These are phyloP conservation scores for Amanita inopinata DNA, from an alignment of 768 basidiomycete species.

Conservation along the genomic window DNA sequence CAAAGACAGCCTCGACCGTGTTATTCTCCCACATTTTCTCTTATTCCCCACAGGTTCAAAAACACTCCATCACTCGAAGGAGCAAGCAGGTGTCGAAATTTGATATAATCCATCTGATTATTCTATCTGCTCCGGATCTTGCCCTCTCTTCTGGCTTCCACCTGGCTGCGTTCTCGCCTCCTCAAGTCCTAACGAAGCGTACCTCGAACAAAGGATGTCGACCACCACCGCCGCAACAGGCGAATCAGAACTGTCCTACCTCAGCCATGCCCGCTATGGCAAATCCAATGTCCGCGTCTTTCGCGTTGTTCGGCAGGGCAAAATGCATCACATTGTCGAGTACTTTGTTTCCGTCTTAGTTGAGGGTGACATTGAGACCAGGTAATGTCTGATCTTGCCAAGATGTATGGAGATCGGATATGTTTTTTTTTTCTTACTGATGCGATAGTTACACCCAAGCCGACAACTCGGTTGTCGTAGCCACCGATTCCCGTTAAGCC, in stretches of 20 bases:
- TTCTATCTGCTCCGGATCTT: too few relatives aligned
- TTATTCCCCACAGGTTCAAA: too few relatives aligned
- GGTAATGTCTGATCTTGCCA: conserved; percentile 26
- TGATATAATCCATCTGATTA: too few relatives aligned
- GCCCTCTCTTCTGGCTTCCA: too few relatives aligned
- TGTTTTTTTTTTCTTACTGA: neutral
- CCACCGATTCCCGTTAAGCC: conserved; percentile 81
- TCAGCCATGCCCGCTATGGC: conserved; percentile 59
- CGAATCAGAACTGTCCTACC: conserved; percentile 16
- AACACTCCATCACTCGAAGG: too few relatives aligned
- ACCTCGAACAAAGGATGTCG: too few relatives aligned
- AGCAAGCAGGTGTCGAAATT: too few relatives aligned
- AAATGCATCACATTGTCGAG: conserved; percentile 69
- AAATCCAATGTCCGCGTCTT: conserved; percentile 86
- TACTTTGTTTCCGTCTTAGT: conserved; percentile 75
- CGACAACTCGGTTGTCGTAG: conserved; percentile 81
- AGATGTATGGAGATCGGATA: neutral
- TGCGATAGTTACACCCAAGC: conserved; percentile 67
- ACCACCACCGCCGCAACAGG: too few relatives aligned
- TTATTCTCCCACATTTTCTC: too few relatives aligned
- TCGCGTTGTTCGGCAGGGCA: conserved; percentile 65
- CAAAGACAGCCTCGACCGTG: too few relatives aligned
- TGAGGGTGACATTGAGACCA: conserved; percentile 74
- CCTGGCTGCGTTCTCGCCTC: too few relatives aligned
- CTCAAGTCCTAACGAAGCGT: too few relatives aligned